These are phyloP conservation scores for Boletus rex-veris DNA, from an alignment of 768 basidiomycete species.

Conservation along the genomic window DNA sequence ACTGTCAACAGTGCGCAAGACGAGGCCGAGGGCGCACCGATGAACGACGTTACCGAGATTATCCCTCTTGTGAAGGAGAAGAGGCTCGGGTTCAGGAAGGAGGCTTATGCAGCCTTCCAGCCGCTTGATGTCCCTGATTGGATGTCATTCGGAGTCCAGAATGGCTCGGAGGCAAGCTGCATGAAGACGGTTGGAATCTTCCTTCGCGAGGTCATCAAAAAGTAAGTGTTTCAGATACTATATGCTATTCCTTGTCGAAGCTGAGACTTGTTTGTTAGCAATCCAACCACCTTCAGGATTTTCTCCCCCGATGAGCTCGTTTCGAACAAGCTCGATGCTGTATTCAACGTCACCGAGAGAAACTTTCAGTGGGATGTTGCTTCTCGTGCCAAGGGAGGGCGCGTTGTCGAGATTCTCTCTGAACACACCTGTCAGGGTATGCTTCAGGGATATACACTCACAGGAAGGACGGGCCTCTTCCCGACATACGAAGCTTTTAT, in stretches of 20 bases:
- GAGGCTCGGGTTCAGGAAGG: constrained; percentile 68
- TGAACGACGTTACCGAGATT: constrained; percentile 52
- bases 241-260: neutral
- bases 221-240: constrained; percentile 35
- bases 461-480: constrained; percentile 81
- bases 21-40: constrained; percentile 45
- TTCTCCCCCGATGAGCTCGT: constrained; percentile 89
- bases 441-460: constrained; percentile 90
- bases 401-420: constrained; percentile 84
- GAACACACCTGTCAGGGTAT: constrained; percentile 89
- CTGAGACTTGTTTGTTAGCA: constrained; percentile 38
- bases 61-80: constrained; percentile 53
- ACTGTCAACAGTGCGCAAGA: constrained; percentile 14
- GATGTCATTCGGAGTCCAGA: constrained; percentile 48
- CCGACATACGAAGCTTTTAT: constrained; percentile 91
- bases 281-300: constrained; percentile 77
- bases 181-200: constrained; percentile 69
- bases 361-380: constrained; percentile 85
- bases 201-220: constrained; percentile 52
- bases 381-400: constrained; percentile 66
- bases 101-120: constrained; percentile 58
- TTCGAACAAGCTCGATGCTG: constrained; percentile 84
- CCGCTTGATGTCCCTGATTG: constrained; percentile 68
- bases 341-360: constrained; percentile 62
- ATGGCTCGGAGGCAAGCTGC: constrained; percentile 63